phyloP scores from a whole-genome alignment of 2,329 filamentous ascomycete genomes.

The Dactylellina drechsleri region DNA sequence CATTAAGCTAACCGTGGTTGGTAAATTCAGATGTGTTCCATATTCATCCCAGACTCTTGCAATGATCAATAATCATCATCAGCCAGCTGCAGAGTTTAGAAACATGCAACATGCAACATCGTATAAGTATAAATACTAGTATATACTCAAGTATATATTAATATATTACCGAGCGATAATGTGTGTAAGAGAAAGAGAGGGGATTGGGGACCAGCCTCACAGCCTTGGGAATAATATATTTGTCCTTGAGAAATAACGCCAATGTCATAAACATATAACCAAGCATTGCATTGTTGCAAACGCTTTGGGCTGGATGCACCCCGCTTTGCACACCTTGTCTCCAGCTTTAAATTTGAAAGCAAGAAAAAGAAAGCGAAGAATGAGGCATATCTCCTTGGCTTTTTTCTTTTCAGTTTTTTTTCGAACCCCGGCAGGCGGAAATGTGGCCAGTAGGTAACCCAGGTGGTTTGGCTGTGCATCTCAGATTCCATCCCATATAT shows the following conservation, averaged over 20 bases:
- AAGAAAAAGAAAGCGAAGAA: background rate
- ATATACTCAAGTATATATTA: too few species aligned
- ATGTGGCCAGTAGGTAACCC: slow-evolving; percentile 1
- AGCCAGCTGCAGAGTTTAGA: too few species aligned
- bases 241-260: background rate
- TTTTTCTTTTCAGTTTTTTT: too few species aligned
- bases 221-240: background rate
- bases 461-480: slow-evolving; percentile 2
- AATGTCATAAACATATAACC: too few species aligned
- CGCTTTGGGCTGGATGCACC: slow-evolving; percentile 17
- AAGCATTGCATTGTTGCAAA: too few species aligned
- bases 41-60: background rate
- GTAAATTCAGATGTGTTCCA: background rate
- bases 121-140: background rate
- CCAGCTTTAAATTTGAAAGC: too few species aligned
- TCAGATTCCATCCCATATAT: slow-evolving; percentile 9
- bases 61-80: slow-evolving; percentile 5
- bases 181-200: background rate
- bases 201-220: too few species aligned
- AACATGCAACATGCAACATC: slow-evolving; percentile 12
- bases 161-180: too few species aligned
- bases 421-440: background rate
- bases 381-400: slow-evolving; percentile 10
- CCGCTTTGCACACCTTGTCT: slow-evolving; percentile 12
- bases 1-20: too few species aligned